Conservation (phyloP, 805 yeast species). For the Teunomyces kruisii region DNA sequence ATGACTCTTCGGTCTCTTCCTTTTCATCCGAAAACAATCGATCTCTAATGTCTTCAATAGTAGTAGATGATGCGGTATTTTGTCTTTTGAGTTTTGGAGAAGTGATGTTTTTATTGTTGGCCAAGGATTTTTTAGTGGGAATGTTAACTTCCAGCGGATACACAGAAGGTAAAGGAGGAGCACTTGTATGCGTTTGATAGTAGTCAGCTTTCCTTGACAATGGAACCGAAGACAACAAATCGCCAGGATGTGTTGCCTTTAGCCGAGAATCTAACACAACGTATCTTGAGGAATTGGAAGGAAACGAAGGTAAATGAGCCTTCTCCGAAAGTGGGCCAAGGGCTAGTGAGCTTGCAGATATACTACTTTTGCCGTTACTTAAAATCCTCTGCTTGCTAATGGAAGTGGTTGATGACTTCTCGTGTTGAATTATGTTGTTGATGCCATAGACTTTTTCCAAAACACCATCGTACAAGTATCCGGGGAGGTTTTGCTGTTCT, state of each 20-base stretch:
- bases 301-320: background rate
- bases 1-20: constrained; percentile 71
- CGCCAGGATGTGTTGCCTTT: constrained; percentile 74
- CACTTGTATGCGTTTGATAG: constrained; percentile 17
- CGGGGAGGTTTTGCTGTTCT: constrained; percentile 41
- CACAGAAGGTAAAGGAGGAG: constrained; percentile 4
- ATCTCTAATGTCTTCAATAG: constrained; percentile 20
- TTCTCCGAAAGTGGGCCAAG: background rate
- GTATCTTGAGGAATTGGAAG: constrained; percentile 29
- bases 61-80: background rate
- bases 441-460: constrained; percentile 37
- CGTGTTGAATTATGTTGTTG: background rate
- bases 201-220: constrained; percentile 45
- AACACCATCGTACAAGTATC: constrained; percentile 59
- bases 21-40: constrained; percentile 51
- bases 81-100: background rate
- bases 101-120: constrained; percentile 1
- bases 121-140: constrained; percentile 1
- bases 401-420: background rate
- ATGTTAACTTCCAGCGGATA: constrained; percentile 7
- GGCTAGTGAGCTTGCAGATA: background rate
- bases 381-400: background rate
- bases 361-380: background rate
- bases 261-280: constrained; percentile 51
- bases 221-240: constrained; percentile 78